Conservation (phyloP, 2,329 filamentous ascomycete species). For the Onygena corvina region DNA sequence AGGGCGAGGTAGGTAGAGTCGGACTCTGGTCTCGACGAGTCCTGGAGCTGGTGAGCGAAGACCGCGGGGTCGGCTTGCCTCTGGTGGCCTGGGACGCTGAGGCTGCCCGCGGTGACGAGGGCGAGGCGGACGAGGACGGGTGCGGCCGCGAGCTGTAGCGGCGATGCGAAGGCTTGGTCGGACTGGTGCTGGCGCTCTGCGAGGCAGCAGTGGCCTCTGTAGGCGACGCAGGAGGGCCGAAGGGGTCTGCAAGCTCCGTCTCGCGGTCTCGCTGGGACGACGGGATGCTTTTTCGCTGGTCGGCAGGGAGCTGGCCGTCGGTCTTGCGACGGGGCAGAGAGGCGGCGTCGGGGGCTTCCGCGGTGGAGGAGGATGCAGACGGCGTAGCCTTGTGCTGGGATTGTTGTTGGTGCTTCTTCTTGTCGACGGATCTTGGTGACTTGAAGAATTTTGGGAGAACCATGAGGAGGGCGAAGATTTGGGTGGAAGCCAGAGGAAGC, state of each 20-base stretch:
- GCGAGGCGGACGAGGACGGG: constrained; percentile 1
- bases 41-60: neutral
- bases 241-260: neutral
- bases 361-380: constrained; percentile 4
- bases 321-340: neutral
- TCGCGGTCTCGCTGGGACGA: neutral
- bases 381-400: constrained; percentile 14
- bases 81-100: neutral
- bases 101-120: neutral
- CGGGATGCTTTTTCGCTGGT: neutral
- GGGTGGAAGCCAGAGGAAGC: neutral
- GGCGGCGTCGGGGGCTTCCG: neutral
- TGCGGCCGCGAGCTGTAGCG: neutral
- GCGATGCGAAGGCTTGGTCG: constrained; percentile 7
- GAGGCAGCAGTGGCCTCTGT: neutral
- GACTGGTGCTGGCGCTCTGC: neutral
- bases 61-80: neutral
- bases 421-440: constrained; percentile 18
- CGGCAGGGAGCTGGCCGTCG: neutral
- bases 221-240: neutral
- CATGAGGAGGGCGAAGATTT: constrained; percentile 23
- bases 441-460: constrained; percentile 29
- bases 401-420: too few relatives aligned
- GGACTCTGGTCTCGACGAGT: neutral
- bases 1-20: neutral